phyloP scores from a whole-genome alignment of 805 yeast genomes.

The Jamesozyma spencerorum region DNA sequence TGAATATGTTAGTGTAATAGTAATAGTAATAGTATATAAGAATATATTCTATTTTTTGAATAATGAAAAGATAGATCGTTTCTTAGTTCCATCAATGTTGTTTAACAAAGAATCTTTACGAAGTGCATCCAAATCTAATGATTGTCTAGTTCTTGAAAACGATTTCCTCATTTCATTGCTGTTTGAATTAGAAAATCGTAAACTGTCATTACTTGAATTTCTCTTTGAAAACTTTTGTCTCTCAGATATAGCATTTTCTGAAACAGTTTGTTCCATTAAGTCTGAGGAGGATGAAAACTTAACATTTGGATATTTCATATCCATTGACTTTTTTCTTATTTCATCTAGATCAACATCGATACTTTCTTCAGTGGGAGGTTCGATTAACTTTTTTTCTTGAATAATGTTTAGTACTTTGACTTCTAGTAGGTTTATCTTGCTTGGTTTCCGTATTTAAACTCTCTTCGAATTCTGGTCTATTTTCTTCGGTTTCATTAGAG shows the following conservation, averaged over 20 bases:
- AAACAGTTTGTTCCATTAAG: slow-evolving; percentile 2
- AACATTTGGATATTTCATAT: slow-evolving; percentile 19
- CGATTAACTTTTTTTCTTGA: slow-evolving; percentile 3
- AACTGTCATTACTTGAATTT: slow-evolving; percentile 14
- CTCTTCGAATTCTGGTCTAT: no score
- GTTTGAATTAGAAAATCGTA: slow-evolving; percentile 7
- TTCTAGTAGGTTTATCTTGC: slow-evolving; percentile 1
- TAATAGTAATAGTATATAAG: neutral
- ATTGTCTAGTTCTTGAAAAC: slow-evolving; percentile 22
- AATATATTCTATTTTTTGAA: slow-evolving; percentile 13
- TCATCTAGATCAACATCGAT: slow-evolving; percentile 21
- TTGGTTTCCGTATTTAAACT: neutral
- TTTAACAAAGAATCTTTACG: slow-evolving; percentile 18
- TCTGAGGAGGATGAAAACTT: slow-evolving; percentile 3
- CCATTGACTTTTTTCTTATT: slow-evolving; percentile 17
- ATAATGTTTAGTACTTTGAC: neutral
- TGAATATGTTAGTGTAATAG: neutral
- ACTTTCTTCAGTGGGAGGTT: slow-evolving; percentile 23
- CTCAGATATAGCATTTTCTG: slow-evolving; percentile 2
- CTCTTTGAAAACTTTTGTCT: slow-evolving; percentile 8
- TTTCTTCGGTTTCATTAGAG: neutral
- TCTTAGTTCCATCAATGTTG: slow-evolving; percentile 15
- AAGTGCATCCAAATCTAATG: slow-evolving; percentile 23
- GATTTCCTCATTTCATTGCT: slow-evolving; percentile 15
- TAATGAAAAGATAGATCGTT: slow-evolving; percentile 24